Base-by-base conservation (phyloP, 495 filamentous ascomycete species). In the Talaromyces borbonicus region DNA sequence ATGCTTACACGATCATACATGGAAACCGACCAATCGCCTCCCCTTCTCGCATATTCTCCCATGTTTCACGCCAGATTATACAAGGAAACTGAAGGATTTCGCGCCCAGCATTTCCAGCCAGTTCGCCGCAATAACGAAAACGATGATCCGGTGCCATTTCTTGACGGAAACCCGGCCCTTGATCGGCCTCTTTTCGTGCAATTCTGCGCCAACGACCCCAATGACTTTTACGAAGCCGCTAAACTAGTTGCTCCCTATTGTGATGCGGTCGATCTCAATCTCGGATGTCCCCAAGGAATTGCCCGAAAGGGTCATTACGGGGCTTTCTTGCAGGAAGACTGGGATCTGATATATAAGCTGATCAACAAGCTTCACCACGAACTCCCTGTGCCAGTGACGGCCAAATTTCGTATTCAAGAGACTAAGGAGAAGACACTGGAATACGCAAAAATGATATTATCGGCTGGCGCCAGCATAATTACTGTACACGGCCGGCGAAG, bases 231-330 rank as follows among this genome's bases (percentile, higher is more conserved):
- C 12, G 66, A 71, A 27, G 89, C 90, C 2, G 90, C 90, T 2
- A 69, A 74, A 18, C 69, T 83, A 41, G 87, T 86, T 0, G 76
- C 80, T 2, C 84, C 85, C 0, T 84, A 85, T 65, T 95, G 89
- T 58, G 92, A 99, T 57, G 92, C 90, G 2, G 85, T 99, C 7
- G 93, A 99, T 60, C 67, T 99, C 51, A 99, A 99, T 58, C 74
- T 99, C 1, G 92, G 92, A n/a, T 99, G 92, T 67, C 92, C 92
- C 1, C 92, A 99, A 57, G 89, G 90, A 1, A 99, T 99, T 47
- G 92, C 92, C 25, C 75, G 74, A 53, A 85, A 80, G 55, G 92
- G 92, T 4, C 81, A 85, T 55, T 99, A 99, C 56, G 92, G 92
- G 7, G 81, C 89, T 8, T 98, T 95, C 56, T 64, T 99, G 31